Percentiles rank a stretch among this genome's conserved stretches.
These are phyloP conservation scores for Canavalia ensiformis DNA, from an alignment of 306 rosid genomes.

Conservation along the genomic window DNA sequence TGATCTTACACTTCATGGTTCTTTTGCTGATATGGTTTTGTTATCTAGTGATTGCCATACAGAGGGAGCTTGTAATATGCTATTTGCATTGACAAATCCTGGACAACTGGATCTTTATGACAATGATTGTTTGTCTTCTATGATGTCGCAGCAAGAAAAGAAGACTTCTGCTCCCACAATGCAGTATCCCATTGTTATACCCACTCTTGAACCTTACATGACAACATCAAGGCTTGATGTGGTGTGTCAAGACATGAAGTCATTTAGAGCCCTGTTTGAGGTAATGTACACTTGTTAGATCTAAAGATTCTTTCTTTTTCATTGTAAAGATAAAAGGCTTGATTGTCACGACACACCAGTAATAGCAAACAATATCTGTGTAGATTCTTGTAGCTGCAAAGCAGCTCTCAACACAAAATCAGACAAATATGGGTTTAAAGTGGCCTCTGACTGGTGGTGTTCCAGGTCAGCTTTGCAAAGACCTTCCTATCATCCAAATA, in stretches of 20 bases:
- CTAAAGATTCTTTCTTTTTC: slow-evolving; percentile 23
- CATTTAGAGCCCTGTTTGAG: slow-evolving; percentile 65
- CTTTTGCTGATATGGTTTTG: slow-evolving; percentile 82
- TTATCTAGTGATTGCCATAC: slow-evolving; percentile 55
- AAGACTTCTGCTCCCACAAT: slow-evolving; percentile 52
- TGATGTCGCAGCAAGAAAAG: slow-evolving; percentile 63
- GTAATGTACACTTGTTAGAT: slow-evolving; percentile 55
- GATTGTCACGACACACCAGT: slow-evolving; percentile 19
- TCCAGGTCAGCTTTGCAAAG: slow-evolving; percentile 58
- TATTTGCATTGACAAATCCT: slow-evolving; percentile 78
- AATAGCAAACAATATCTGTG: slow-evolving; percentile 47
- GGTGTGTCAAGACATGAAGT: slow-evolving; percentile 58
- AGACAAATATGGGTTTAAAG: slow-evolving; percentile 46
- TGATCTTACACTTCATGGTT: slow-evolving; percentile 78
- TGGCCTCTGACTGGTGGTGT: slow-evolving; percentile 94
- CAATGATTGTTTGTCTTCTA: slow-evolving; percentile 61
- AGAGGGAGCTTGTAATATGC: slow-evolving; percentile 58
- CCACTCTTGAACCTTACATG: slow-evolving; percentile 75
- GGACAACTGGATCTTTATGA: slow-evolving; percentile 80
- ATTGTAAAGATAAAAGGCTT: neutral
- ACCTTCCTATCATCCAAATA: slow-evolving; percentile 65
- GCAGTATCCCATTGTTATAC: slow-evolving; percentile 68
- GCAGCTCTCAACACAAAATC: slow-evolving; percentile 52
- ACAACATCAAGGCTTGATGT: slow-evolving; percentile 70
- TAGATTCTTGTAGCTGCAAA: slow-evolving; percentile 66